phyloP scores from a whole-genome alignment of 352 stramenopile genomes.

The Pseudoperonospora humuli region DNA sequence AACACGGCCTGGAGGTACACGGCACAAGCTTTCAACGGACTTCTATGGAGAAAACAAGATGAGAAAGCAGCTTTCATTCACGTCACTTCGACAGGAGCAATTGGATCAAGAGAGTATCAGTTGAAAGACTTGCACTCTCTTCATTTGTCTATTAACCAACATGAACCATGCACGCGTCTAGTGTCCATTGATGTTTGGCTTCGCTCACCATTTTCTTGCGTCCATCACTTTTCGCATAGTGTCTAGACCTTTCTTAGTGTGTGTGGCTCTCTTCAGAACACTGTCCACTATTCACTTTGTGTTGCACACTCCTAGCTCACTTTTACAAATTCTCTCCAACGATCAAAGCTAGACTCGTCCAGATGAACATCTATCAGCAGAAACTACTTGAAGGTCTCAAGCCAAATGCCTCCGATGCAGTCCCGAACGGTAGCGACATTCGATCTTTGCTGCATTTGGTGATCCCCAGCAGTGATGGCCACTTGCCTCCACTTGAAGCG shows the following conservation, averaged over 20 bases:
- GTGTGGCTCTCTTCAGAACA: slow-evolving; percentile 2
- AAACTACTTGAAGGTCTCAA: background rate
- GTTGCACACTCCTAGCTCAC: slow-evolving; percentile 13
- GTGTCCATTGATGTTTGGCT: no score
- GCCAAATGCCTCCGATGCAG: background rate
- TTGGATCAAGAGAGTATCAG: no score
- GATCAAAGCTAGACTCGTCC: slow-evolving; percentile 2
- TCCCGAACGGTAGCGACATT: slow-evolving; percentile 8
- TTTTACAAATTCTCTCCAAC: slow-evolving; percentile 21
- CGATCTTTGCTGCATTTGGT: slow-evolving; percentile 20
- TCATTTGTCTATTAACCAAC: no score
- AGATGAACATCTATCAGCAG: slow-evolving; percentile 16
- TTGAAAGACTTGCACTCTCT: no score
- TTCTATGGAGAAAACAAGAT: no score
- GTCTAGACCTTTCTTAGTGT: slow-evolving; percentile 7
- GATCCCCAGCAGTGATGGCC: slow-evolving; percentile 6
- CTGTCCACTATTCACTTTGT: slow-evolving; percentile 1
- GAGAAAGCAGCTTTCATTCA: no score
- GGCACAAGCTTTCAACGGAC: no score
- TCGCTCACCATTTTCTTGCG: slow-evolving; percentile 5
- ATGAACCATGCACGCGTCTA: no score
- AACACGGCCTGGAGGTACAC: no score
- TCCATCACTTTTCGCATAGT: slow-evolving; percentile 3
- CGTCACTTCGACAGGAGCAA: no score
- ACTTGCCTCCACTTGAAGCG: slow-evolving; percentile 1